Evolutionary conservation across 495 filamentous ascomycete species (phyloP), one percentile per base, ranked within the genome.

Genomic region (Talaromyces ruber): DNA sequence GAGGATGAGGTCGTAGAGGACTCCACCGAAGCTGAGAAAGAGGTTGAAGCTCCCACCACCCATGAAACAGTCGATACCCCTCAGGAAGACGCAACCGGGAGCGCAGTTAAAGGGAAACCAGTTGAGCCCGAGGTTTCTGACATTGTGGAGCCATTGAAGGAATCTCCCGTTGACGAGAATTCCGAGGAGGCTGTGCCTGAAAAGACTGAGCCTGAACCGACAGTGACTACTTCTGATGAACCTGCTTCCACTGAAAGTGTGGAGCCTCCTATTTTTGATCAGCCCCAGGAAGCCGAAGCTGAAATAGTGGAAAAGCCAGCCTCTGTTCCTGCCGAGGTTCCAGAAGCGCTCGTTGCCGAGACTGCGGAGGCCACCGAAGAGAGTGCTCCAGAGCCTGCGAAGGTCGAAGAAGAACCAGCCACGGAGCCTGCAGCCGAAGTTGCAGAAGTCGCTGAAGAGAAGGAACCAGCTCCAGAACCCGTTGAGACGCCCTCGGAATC

Each of bases 401-500:
- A 62, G 30, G 21, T 77, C 81, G 65, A 79, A 77, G 58, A 37
- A 1, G 57, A 30, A 51, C 9, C 58, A 28, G 18, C 58, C 18
- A 59, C 30, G 11, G 30, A 58, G 28, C 21, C 57, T 26, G 5
- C n/a, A 29, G 21, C 16, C 2, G 68, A 68, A 82, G 32, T 18
- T 16, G 6, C 16, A n/a, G 29, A 32, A 29, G 34, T 14, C 18
- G 22, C 39, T 6, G 68, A 66, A 24, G 64, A 66, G 16, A 29
- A 45, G 21, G 45, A 54, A 37, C 18, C 6, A 26, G 52, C 54
- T 37, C 22, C 25, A 16, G 63, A 59, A 21, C 21, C 29, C 18
- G 52, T 39, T 21, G 18, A 58, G 24, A 52, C 51, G 22, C 34
- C 50, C 24, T 50, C 62, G 11, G 67, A 69, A 52, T 57, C 51